Percentiles rank a stretch among this genome's conserved stretches.
These are phyloP conservation scores for Nakazawaea peltata DNA, from an alignment of 805 yeast genomes.

Conservation along the genomic window DNA sequence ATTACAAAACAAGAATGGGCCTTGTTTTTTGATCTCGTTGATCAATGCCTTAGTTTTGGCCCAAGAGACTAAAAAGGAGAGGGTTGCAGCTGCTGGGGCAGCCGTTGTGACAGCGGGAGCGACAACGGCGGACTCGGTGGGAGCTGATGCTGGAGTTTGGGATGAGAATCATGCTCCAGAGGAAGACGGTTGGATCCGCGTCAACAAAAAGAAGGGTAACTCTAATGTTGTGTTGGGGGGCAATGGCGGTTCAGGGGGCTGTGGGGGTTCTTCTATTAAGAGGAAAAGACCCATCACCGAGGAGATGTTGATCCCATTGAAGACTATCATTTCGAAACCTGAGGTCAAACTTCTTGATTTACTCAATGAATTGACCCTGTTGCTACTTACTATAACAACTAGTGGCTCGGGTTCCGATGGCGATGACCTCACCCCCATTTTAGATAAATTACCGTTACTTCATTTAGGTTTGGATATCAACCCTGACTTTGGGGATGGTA, in stretches of 20 bases:
- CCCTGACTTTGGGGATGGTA: conserved; percentile 48
- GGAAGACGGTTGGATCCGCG: conserved; percentile 15
- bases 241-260: not conserved
- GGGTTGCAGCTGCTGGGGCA: conserved; percentile 1
- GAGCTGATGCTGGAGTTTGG: no score
- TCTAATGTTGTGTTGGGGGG: not conserved
- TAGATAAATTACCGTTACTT: conserved; percentile 52
- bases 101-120: no score
- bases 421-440: conserved; percentile 30
- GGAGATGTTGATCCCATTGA: conserved; percentile 14
- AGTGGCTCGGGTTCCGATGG: no score
- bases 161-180: no score
- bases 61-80: conserved; percentile 20
- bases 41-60: conserved; percentile 60
- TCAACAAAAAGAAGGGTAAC: conserved; percentile 3
- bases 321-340: conserved; percentile 15
- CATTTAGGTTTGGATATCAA: conserved; percentile 68
- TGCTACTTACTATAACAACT: conserved; percentile 26
- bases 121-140: no score
- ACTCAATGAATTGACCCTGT: conserved; percentile 41
- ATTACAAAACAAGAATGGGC: conserved; percentile 77
- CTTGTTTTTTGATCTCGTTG: conserved; percentile 79
- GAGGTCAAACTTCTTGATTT: conserved; percentile 29
- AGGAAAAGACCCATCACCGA: not conserved
- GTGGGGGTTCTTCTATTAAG: no score